Evolutionary conservation across 1,284 basidiomycete species (phyloP).

Genomic region (Phylloporus gajari): DNA sequence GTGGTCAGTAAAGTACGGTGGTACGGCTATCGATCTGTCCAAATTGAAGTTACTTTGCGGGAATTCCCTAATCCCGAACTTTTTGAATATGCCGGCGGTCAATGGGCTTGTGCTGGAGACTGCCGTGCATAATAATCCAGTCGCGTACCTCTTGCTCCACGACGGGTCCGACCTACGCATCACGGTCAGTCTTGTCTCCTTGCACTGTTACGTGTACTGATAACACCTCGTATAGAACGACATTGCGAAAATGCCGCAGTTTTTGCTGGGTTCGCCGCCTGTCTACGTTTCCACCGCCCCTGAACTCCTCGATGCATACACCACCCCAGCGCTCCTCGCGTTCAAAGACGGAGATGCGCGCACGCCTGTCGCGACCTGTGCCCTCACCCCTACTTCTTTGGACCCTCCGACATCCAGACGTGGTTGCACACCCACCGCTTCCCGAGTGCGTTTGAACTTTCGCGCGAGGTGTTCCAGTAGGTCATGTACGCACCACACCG

Average conservation of each 20-base stretch:
- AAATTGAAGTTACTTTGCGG: too few species aligned
- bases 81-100: slow-evolving; percentile 53
- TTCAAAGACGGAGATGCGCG: slow-evolving; percentile 76
- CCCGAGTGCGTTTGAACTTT: slow-evolving; percentile 76
- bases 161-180: slow-evolving; percentile 53
- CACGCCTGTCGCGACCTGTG: slow-evolving; percentile 52
- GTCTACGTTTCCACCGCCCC: slow-evolving; percentile 66
- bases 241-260: slow-evolving; percentile 59
- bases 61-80: too few species aligned
- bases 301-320: slow-evolving; percentile 63
- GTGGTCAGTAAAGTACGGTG: too few species aligned
- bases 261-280: slow-evolving; percentile 76
- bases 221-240: slow-evolving; percentile 48
- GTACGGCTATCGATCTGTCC: too few species aligned
- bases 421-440: slow-evolving; percentile 78
- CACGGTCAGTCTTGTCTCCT: slow-evolving; percentile 39
- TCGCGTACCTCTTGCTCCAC: slow-evolving; percentile 82
- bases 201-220: not conserved
- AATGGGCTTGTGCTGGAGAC: slow-evolving; percentile 63
- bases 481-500: slow-evolving; percentile 82
- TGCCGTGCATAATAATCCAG: slow-evolving; percentile 64
- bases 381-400: slow-evolving; percentile 36
- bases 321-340: slow-evolving; percentile 70
- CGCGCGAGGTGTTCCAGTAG: slow-evolving; percentile 77
- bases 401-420: slow-evolving; percentile 43